Percentiles rank a stretch among this genome's conserved stretches.
Evolutionary conservation across 257 asterid species (phyloP).

Genomic region (Solanum lignicaule): DNA sequence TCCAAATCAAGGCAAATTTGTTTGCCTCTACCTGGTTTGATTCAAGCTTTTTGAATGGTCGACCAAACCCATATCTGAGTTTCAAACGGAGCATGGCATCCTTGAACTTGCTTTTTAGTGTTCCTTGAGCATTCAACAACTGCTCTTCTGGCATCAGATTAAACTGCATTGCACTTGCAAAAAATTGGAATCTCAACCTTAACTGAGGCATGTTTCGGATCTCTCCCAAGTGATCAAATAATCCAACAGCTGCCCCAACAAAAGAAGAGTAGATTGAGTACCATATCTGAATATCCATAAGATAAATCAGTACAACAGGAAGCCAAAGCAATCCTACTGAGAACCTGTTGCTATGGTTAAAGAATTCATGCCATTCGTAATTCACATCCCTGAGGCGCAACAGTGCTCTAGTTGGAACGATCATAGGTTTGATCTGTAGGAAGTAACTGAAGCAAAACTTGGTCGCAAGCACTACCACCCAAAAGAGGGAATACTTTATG

Average conservation of each 20-base stretch:
- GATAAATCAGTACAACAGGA: conserved; percentile 86
- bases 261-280: conserved; percentile 86
- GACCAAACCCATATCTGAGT: conserved; percentile 90
- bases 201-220: conserved; percentile 91
- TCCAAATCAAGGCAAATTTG: conserved; percentile 97
- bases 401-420: conserved; percentile 71
- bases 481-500: conserved; percentile 72
- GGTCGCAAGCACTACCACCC: conserved; percentile 78
- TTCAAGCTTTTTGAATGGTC: conserved; percentile 89
- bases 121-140: conserved; percentile 64
- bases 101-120: conserved; percentile 66
- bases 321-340: conserved; percentile 91
- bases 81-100: conserved; percentile 76
- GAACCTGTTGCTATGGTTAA: conserved; percentile 63
- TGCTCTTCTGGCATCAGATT: conserved; percentile 99
- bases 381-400: conserved; percentile 33
- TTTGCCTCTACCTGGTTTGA: conserved; percentile 90
- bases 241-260: conserved; percentile 83
- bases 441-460: conserved; percentile 86
- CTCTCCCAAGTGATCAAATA: conserved; percentile 97
- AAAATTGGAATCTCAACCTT: conserved; percentile 93
- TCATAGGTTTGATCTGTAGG: conserved; percentile 93
- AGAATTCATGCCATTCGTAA: conserved; percentile 85
- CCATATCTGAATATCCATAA: conserved; percentile 97
- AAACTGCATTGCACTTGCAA: conserved; percentile 96